These are phyloP conservation scores for Aspergillus versicolor DNA, from an alignment of 2,329 filamentous ascomycete genomes.

Conservation along the genomic window DNA sequence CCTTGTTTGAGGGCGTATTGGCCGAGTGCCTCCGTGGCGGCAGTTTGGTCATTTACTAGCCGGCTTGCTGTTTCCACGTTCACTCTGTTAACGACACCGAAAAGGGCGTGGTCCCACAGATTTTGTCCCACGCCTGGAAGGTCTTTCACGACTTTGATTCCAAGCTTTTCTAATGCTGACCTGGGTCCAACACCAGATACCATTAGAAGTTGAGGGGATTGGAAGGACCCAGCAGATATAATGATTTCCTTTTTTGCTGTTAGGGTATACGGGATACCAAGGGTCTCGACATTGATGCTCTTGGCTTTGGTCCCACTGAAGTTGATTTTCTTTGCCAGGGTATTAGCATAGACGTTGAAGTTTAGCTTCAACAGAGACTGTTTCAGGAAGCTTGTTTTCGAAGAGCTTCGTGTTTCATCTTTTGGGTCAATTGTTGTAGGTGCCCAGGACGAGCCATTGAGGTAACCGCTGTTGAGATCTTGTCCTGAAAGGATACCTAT, in stretches of 20 bases:
- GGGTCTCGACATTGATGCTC: constrained; percentile 9
- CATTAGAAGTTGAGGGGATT: constrained; percentile 25
- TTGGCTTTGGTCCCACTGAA: constrained; percentile 11
- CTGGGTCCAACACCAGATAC: constrained; percentile 23
- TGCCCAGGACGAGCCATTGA: constrained; percentile 4
- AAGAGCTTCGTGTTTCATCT: constrained; percentile 2
- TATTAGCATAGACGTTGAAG: constrained; percentile 6
- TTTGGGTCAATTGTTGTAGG: constrained; percentile 1
- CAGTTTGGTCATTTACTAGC: neutral
- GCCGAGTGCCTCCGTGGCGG: neutral
- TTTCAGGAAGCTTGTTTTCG: constrained; percentile 4
- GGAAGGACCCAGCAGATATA: constrained; percentile 14
- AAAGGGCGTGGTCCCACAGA: constrained; percentile 13
- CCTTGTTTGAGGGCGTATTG: constrained; percentile 6
- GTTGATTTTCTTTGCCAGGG: constrained; percentile 13
- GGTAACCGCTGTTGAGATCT: constrained; percentile 21
- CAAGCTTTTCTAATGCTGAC: neutral
- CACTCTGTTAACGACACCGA: constrained; percentile 10
- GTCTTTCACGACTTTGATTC: constrained; percentile 8
- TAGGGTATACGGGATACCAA: neutral
- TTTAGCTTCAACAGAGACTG: neutral
- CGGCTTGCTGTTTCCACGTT: constrained; percentile 3
- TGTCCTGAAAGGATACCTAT: constrained; percentile 24
- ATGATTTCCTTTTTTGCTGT: constrained; percentile 13
- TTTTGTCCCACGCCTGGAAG: constrained; percentile 15